Evolutionary conservation across 768 basidiomycete genomes (phyloP).

Genomic region (Tylopilus sp.): DNA sequence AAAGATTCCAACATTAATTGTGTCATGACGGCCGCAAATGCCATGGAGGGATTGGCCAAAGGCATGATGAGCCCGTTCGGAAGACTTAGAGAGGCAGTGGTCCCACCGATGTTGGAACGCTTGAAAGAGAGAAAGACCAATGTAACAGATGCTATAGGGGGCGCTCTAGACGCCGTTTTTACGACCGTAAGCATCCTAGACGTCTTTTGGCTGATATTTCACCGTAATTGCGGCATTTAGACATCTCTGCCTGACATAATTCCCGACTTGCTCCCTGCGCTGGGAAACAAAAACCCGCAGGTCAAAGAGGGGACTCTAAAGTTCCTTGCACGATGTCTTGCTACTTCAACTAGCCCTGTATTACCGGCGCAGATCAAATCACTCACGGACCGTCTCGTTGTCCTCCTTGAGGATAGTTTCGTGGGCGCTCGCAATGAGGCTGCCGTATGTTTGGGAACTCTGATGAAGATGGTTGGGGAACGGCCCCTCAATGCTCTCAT

Average conservation of each 20-base stretch:
- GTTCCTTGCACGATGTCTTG: conserved; percentile 78
- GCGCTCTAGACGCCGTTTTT: conserved; percentile 87
- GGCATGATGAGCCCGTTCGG: conserved; percentile 75
- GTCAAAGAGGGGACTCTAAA: conserved; percentile 91
- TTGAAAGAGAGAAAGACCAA: conserved; percentile 91
- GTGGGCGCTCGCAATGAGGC: conserved; percentile 89
- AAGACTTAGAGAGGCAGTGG: conserved; percentile 65
- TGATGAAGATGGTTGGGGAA: conserved; percentile 98
- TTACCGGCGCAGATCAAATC: conserved; percentile 75
- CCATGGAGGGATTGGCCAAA: conserved; percentile 82
- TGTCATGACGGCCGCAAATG: conserved; percentile 82
- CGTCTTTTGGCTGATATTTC: background rate
- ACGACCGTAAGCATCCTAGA: conserved; percentile 57
- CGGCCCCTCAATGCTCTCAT: conserved; percentile 82
- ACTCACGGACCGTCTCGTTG: conserved; percentile 70
- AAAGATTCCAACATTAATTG: conserved; percentile 94
- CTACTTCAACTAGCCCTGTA: conserved; percentile 66
- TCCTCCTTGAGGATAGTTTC: conserved; percentile 80
- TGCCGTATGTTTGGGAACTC: conserved; percentile 79
- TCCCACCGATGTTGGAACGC: conserved; percentile 79
- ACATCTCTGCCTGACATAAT: conserved; percentile 76
- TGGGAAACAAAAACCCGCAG: conserved; percentile 93
- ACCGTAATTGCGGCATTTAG: conserved; percentile 39
- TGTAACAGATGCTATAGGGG: conserved; percentile 86
- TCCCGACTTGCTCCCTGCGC: conserved; percentile 72